Percentiles rank a stretch among this genome's conserved stretches.
phyloP scores from a whole-genome alignment of 1,284 basidiomycete genomes.

The Cystobasidium sp. region DNA sequence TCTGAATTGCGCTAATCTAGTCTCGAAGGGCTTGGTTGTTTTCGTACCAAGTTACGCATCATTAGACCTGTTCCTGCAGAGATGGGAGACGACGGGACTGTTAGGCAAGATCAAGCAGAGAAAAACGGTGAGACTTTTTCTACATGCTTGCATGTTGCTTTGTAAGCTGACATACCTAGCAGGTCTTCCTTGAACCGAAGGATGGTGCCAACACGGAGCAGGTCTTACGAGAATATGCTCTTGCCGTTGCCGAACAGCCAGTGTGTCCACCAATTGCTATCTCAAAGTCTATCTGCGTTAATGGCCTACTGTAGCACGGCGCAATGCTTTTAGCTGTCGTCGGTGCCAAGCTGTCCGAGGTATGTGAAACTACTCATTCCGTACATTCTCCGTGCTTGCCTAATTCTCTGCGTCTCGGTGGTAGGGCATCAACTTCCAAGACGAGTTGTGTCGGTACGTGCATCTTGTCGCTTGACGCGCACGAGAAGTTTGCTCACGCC shows the following conservation, averaged over 20 bases:
- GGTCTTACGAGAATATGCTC: constrained; percentile 72
- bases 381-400: not conserved
- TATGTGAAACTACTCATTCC: not conserved
- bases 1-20: constrained; percentile 73
- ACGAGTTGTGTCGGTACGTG: constrained; percentile 48
- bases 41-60: constrained; percentile 94
- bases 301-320: constrained; percentile 47
- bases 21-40: constrained; percentile 87
- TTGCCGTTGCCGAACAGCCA: constrained; percentile 60
- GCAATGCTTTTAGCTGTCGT: constrained; percentile 76
- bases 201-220: constrained; percentile 74
- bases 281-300: not conserved
- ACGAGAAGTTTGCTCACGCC: not conserved
- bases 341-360: constrained; percentile 91
- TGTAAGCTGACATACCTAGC: not conserved
- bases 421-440: constrained; percentile 87
- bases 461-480: not conserved
- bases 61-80: constrained; percentile 68
- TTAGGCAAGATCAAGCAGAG: constrained; percentile 69
- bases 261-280: constrained; percentile 19
- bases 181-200: constrained; percentile 90
- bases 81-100: constrained; percentile 70
- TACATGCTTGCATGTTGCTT: too few relatives aligned
- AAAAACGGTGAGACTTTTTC: constrained; percentile 66
- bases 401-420: too few relatives aligned